phyloP scores from a whole-genome alignment of 2,329 filamentous ascomycete genomes.

The Fusarium pseudocircinatum region DNA sequence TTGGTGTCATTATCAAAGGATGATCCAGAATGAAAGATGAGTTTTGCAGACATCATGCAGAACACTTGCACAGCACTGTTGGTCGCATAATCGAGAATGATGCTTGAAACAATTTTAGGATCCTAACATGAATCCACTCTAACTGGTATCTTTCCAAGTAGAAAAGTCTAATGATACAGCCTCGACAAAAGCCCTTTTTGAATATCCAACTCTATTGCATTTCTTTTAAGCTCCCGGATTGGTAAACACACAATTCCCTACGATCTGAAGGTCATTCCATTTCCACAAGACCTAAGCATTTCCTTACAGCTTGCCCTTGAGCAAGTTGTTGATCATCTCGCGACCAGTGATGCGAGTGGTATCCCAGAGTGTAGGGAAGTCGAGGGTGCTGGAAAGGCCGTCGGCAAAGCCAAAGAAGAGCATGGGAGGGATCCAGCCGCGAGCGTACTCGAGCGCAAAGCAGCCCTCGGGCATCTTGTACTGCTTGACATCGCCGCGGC shows the following conservation, averaged over 20 bases:
- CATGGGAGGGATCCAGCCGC: conserved; percentile 94
- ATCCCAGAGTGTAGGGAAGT: conserved; percentile 84
- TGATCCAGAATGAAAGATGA: not conserved
- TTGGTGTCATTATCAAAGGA: not conserved
- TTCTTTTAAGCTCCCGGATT: not conserved
- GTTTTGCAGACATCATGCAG: not conserved
- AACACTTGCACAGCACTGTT: not conserved
- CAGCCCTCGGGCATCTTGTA: conserved; percentile 81
- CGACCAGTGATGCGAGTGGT: conserved; percentile 78
- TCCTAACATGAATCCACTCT: not conserved
- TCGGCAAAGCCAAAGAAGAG: conserved; percentile 90
- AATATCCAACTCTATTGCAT: not conserved
- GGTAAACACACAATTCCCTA: not conserved
- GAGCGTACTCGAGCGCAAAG: conserved; percentile 85
- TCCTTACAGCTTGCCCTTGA: conserved; percentile 73
- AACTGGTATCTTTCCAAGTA: not conserved
- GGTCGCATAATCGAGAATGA: not conserved
- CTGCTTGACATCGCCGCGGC: conserved; percentile 78
- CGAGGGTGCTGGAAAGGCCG: conserved; percentile 80
- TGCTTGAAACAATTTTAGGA: not conserved
- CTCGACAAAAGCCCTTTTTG: not conserved
- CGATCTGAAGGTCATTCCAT: not conserved
- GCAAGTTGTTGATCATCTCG: conserved; percentile 79
- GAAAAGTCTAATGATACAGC: not conserved
- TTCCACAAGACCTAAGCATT: not conserved